Evolutionary conservation across 2,329 filamentous ascomycete genomes (phyloP).

Genomic region (Leptosphaerulina australis): DNA sequence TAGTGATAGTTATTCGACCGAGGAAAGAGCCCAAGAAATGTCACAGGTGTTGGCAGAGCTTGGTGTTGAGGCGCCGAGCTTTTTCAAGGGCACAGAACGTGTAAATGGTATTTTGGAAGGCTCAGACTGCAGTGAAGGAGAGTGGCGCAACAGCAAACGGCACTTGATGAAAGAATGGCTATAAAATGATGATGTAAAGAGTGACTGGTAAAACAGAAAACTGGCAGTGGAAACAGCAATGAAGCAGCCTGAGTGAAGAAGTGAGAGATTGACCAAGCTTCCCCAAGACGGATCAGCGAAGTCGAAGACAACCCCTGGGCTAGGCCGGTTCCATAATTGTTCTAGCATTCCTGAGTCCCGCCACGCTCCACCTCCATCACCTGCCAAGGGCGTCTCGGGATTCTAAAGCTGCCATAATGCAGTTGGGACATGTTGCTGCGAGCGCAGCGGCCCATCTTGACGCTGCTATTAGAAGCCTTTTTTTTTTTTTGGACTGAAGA

Average conservation of each 20-base stretch:
- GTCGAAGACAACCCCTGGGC: slow-evolving; percentile 31
- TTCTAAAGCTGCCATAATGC: slow-evolving; percentile 12
- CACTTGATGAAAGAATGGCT: slow-evolving; percentile 24
- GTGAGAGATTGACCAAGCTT: slow-evolving; percentile 33
- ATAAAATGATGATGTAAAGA: slow-evolving; percentile 38
- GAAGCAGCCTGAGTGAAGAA: slow-evolving; percentile 43
- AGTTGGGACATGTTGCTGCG: slow-evolving; percentile 10
- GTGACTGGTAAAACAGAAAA: slow-evolving; percentile 40
- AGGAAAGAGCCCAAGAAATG: slow-evolving; percentile 36
- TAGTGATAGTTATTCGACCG: slow-evolving; percentile 47
- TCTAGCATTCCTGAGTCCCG: slow-evolving; percentile 17
- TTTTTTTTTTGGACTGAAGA: not conserved
- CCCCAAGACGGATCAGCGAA: slow-evolving; percentile 33
- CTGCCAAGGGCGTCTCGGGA: slow-evolving; percentile 13
- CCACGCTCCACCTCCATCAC: slow-evolving; percentile 12
- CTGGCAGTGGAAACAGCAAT: slow-evolving; percentile 39
- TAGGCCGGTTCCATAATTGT: slow-evolving; percentile 33
- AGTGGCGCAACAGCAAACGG: slow-evolving; percentile 33
- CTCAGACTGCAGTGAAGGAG: slow-evolving; percentile 26
- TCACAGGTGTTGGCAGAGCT: slow-evolving; percentile 34
- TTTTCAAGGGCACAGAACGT: slow-evolving; percentile 19
- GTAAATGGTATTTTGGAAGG: slow-evolving; percentile 23
- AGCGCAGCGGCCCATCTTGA: not conserved
- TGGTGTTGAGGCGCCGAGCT: slow-evolving; percentile 33
- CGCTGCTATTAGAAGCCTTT: not conserved